Base-by-base conservation (phyloP, 1,139 yeast genomes). In the Yamadazyma sp. region DNA sequence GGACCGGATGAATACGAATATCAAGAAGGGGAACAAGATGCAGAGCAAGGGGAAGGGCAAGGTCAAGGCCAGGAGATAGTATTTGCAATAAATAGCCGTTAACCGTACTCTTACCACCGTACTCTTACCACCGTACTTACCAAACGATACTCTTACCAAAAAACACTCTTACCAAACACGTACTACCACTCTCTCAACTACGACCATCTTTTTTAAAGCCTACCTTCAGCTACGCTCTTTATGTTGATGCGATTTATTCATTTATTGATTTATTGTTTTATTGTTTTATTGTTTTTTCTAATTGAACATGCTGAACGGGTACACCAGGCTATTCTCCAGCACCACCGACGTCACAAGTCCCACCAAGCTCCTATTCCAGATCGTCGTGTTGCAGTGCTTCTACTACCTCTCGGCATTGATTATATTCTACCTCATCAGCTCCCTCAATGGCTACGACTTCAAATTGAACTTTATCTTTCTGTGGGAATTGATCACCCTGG, bases 401-500 rank as follows among this genome's bases (percentile, higher is more conserved):
- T 85, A 84, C 59, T 85, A 85, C 52, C 50, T 76, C 12, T 73
- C 84, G 2, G 90, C 90, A 4, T 54, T 73, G 2, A 52, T 79
- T 3, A 61, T 81, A 21, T 80, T 83, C 50, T 80, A 70, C 44
- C 56, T 77, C 11, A 73, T 80, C 40, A 76, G 86, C 1, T 67
- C 73, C 37, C 54, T 85, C 13, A 70, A 80, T 31, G 92, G 92
- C 0, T 77, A 80, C 50, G 75, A 73, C 23, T 82, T 86, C 60
- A 62, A 73, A 14, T 57, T 81, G 12, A 75, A 69, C 31, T 83
- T 94, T 82, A 68, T 89, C n/a, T 85, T 89, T 51, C 82, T 87
- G 46, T 89, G 96, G 95, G 78, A 80, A 47, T 64, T 78, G 29
- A 78, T 90, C 3, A 73, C 88, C 9, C 69, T 81, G 48, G 87